Percentiles rank a stretch among this genome's conserved stretches.
phyloP scores from a whole-genome alignment of 768 basidiomycete genomes.

The Boletus rufocinnamomeus region DNA sequence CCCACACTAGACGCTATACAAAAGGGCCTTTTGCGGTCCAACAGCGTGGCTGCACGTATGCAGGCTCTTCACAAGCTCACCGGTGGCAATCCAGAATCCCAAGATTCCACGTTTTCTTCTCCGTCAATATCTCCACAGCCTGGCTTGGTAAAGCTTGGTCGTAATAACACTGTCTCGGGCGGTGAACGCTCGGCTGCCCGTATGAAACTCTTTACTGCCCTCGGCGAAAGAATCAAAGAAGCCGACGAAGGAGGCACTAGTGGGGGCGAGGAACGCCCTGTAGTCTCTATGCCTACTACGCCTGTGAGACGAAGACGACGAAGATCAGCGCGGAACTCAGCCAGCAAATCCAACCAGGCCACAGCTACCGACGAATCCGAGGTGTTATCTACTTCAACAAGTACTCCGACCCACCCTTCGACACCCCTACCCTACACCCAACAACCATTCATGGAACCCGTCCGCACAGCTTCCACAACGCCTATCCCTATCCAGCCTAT shows the following conservation, averaged over 20 bases:
- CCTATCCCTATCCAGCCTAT: slow-evolving; percentile 33
- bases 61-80: slow-evolving; percentile 85
- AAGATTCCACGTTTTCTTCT: slow-evolving; percentile 56
- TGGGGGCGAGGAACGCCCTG: slow-evolving; percentile 55
- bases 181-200: slow-evolving; percentile 77
- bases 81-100: slow-evolving; percentile 61
- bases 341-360: slow-evolving; percentile 39
- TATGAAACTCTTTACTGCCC: slow-evolving; percentile 61
- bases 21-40: slow-evolving; percentile 81
- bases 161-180: slow-evolving; percentile 83
- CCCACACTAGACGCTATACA: slow-evolving; percentile 81
- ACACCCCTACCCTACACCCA: slow-evolving; percentile 49
- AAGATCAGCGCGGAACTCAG: slow-evolving; percentile 47
- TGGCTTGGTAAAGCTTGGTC: slow-evolving; percentile 46
- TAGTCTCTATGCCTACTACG: slow-evolving; percentile 39
- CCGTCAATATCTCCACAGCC: slow-evolving; percentile 51
- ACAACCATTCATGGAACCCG: slow-evolving; percentile 31
- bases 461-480: slow-evolving; percentile 31
- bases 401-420: slow-evolving; percentile 58
- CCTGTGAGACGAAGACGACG: slow-evolving; percentile 60
- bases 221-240: slow-evolving; percentile 61
- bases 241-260: slow-evolving; percentile 64
- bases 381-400: slow-evolving; percentile 45
- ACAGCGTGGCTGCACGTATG: slow-evolving; percentile 81
- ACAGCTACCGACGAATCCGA: slow-evolving; percentile 51